These are phyloP conservation scores for Penicillium turbatum DNA, from an alignment of 495 filamentous ascomycete species.

Conservation along the genomic window DNA sequence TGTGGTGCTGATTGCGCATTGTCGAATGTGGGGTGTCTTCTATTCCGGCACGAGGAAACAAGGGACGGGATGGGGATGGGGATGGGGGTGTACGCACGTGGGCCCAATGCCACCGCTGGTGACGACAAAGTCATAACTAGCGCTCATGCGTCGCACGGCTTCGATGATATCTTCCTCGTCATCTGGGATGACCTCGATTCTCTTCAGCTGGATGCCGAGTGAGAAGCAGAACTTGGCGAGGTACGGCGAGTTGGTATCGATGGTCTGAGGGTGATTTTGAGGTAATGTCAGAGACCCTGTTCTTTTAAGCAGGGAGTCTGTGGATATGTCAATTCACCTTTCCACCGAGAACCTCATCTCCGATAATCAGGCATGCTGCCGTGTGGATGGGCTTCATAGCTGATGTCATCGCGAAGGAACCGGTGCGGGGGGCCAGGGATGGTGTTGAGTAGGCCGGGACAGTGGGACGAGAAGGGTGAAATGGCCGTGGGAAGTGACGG, in stretches of 20 bases:
- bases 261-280: conserved; percentile 44
- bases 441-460: conserved; percentile 36
- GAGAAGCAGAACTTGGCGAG: conserved; percentile 92
- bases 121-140: conserved; percentile 86
- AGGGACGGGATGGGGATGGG: background rate
- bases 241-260: conserved; percentile 89
- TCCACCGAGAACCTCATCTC: conserved; percentile 93
- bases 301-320: background rate
- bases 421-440: conserved; percentile 22
- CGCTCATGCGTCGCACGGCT: conserved; percentile 77
- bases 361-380: conserved; percentile 91
- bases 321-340: conserved; percentile 55
- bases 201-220: conserved; percentile 81
- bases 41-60: background rate
- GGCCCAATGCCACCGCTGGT: conserved; percentile 95
- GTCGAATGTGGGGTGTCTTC: background rate
- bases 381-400: conserved; percentile 68
- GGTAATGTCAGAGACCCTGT: background rate
- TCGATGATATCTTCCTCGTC: conserved; percentile 89
- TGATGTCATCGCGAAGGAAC: conserved; percentile 52
- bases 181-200: conserved; percentile 89
- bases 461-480: conserved; percentile 40
- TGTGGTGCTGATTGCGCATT: background rate
- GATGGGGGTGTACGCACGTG: conserved; percentile 62
- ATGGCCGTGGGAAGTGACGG: conserved; percentile 65